These are phyloP conservation scores for Cercospora zeae-maydis DNA, from an alignment of 2,329 filamentous ascomycete species.

Conservation along the genomic window DNA sequence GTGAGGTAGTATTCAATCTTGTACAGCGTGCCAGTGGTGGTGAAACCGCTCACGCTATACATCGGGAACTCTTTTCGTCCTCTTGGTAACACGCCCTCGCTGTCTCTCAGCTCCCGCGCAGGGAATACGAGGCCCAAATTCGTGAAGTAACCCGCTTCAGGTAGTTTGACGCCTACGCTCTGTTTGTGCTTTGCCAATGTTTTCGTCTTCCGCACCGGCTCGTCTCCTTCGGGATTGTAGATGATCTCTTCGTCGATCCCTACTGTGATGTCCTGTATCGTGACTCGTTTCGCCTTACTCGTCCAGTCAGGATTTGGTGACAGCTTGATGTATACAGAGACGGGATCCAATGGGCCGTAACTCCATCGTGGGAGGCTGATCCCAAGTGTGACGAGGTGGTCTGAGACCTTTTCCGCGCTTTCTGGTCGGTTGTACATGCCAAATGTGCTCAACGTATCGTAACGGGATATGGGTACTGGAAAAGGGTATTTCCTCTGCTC, in stretches of 20 bases:
- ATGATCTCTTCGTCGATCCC: conserved; percentile 96
- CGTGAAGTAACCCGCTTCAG: conserved; percentile 87
- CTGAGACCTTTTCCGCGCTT: conserved; percentile 76
- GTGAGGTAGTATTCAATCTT: conserved; percentile 97
- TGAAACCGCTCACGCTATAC: conserved; percentile 86
- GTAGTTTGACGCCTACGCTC: conserved; percentile 74
- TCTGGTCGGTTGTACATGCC: conserved; percentile 99
- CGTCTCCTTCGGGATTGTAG: conserved; percentile 85
- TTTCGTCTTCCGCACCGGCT: conserved; percentile 80
- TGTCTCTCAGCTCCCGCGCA: conserved; percentile 79
- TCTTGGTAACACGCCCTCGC: conserved; percentile 80
- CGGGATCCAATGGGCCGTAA: conserved; percentile 90
- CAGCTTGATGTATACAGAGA: conserved; percentile 92
- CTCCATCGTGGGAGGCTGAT: conserved; percentile 94
- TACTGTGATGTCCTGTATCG: conserved; percentile 89
- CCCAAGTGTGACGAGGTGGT: conserved; percentile 86
- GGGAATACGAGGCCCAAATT: conserved; percentile 90
- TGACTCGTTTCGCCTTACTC: conserved; percentile 83
- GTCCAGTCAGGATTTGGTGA: conserved; percentile 90
- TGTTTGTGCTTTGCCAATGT: conserved; percentile 81
- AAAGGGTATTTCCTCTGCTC: conserved; percentile 89
- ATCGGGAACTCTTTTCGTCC: conserved; percentile 84
- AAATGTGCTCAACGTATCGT: conserved; percentile 96
- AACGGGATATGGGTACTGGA: conserved; percentile 83
- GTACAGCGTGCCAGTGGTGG: conserved; percentile 88